Evolutionary conservation across 2,329 filamentous ascomycete species (phyloP).

Genomic region (Metarhizium anisopliae): DNA sequence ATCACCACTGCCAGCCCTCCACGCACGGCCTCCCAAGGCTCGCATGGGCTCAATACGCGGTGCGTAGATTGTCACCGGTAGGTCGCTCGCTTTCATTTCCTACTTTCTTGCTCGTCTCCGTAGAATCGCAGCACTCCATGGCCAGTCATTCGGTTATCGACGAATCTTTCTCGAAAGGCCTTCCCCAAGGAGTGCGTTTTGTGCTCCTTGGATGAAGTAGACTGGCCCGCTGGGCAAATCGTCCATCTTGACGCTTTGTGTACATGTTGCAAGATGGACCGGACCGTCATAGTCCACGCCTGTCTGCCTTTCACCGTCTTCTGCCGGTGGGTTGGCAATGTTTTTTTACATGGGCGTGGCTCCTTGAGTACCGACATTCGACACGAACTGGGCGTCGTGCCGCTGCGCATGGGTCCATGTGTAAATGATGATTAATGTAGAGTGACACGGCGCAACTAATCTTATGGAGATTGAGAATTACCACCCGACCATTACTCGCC

Average conservation of each 20-base stretch:
- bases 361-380: conserved; percentile 40
- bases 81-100: background rate
- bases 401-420: too few relatives aligned
- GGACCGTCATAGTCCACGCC: conserved; percentile 48
- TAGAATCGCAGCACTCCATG: conserved; percentile 16
- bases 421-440: too few relatives aligned
- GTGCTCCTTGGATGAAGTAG: conserved; percentile 24
- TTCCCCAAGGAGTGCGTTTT: conserved; percentile 27
- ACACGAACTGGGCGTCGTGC: background rate
- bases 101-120: background rate
- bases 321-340: conserved; percentile 6
- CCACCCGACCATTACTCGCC: too few relatives aligned
- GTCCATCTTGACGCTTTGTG: background rate
- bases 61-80: background rate
- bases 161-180: conserved; percentile 27
- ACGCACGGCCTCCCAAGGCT: background rate
- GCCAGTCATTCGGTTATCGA: conserved; percentile 22
- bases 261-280: conserved; percentile 31
- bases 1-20: background rate
- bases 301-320: conserved; percentile 18
- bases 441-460: too few relatives aligned
- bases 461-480: too few relatives aligned
- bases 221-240: conserved; percentile 21
- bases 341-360: conserved; percentile 36
- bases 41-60: background rate